phyloP scores from a whole-genome alignment of 179 eudicot genomes.

The Actinidia polygama region DNA sequence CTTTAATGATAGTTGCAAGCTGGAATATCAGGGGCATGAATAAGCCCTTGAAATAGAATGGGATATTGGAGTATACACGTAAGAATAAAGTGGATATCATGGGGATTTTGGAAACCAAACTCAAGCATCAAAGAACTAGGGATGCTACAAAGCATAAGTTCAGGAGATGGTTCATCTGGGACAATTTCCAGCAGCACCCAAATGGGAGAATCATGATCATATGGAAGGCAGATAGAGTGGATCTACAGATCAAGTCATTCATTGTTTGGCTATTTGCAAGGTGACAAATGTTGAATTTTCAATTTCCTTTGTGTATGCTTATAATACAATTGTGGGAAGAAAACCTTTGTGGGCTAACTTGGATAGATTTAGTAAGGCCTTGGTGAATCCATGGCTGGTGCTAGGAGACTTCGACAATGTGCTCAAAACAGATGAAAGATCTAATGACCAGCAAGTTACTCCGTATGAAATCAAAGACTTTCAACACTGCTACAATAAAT shows the following conservation, averaged over 20 bases:
- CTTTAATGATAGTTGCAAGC: no score
- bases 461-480: no score
- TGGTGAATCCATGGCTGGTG: not conserved
- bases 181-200: not conserved
- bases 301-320: not conserved
- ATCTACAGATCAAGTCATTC: not conserved
- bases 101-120: no score
- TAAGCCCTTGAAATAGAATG: no score
- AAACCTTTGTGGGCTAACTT: not conserved
- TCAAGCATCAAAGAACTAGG: no score
- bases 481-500: not conserved
- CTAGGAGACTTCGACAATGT: no score
- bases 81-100: no score
- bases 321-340: not conserved
- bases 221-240: not conserved
- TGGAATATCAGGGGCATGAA: no score
- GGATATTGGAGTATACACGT: no score
- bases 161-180: not conserved
- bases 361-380: not conserved
- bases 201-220: not conserved
- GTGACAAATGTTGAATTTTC: not conserved
- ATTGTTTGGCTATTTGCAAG: not conserved
- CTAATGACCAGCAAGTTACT: not conserved
- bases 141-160: no score
- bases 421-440: not conserved